Base-by-base conservation (phyloP, 495 filamentous ascomycete species). In the Lasiosphaeria hispida region DNA sequence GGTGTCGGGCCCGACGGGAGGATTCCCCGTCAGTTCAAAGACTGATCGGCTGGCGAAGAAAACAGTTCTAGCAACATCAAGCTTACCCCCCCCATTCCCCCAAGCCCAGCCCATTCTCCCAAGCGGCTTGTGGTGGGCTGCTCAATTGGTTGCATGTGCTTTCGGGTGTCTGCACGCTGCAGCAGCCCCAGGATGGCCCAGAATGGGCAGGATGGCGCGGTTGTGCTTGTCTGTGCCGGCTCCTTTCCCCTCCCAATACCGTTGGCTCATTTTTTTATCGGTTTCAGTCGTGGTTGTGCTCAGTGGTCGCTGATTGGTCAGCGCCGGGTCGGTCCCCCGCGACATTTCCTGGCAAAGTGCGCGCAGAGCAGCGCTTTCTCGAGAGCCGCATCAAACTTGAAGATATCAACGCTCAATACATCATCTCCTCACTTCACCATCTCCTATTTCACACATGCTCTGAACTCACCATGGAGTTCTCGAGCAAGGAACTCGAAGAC, bases 241-340 rank as follows among this genome's bases (percentile, higher is more conserved):
- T 59, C 58, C 57, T 35, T 41, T 33, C 37, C 41, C 42, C 34
- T 14, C 42, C 39, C 55, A 11, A 43, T 53, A 54, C 40, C 44
- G 61, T 63, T 63, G 66, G 61, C 59, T 60, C 35, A 35, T 45
- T 62, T 36, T 10, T 58, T 66, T 38, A 69, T 69, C 66, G 66
- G 66, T 69, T 69, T 64, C 50, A 56, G 15, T 54, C 2, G 23
- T 30, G 57, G 34, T 15, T 45, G 34, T 36, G 40, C 11, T 48
- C 54, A 41, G 33, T 15, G 10, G 19, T 6, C 49, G 40, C 44
- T 59, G 59, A 66, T 69, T 68, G 63, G 66, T 52, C 58, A 4
- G 2, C 36, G 1, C 23, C 10, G 4, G 58, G 48, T 53, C 53
- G 38, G n/a, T 48, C 45, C 51, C 55, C 55, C 57, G 48, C 53